phyloP scores from a whole-genome alignment of 2,329 filamentous ascomycete species.

The Furcasterigmium sp. region DNA sequence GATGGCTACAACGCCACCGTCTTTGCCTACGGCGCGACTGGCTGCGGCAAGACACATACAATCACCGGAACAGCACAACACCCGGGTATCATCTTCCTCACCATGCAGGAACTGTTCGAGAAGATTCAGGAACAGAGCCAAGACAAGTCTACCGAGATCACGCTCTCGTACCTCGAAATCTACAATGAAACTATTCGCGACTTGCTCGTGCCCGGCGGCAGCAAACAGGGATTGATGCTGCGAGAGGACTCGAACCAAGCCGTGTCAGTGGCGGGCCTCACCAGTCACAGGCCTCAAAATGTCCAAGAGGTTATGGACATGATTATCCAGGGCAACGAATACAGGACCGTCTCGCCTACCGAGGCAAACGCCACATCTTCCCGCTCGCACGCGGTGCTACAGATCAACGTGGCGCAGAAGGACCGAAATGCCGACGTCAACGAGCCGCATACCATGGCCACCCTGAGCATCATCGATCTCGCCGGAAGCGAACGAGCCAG shows the following conservation, averaged over 20 bases:
- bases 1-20: conserved; percentile 99
- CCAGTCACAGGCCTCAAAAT: conserved; percentile 84
- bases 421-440: conserved; percentile 88
- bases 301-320: conserved; percentile 99
- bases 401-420: conserved; percentile 93
- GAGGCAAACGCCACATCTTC: conserved; percentile 97
- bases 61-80: conserved; percentile 89
- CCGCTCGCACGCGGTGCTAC: conserved; percentile 91
- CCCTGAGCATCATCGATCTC: conserved; percentile 94
- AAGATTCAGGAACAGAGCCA: conserved; percentile 81
- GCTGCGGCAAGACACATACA: conserved; percentile 97
- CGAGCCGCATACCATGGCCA: conserved; percentile 97
- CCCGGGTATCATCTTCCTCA: conserved; percentile 96
- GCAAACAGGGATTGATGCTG: conserved; percentile 81
- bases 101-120: conserved; percentile 98
- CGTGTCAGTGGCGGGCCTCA: conserved; percentile 85
- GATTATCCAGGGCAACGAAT: conserved; percentile 92
- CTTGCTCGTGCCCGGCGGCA: conserved; percentile 77
- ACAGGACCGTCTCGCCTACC: conserved; percentile 91
- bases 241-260: conserved; percentile 91
- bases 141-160: conserved; percentile 85
- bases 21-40: conserved; percentile 95
- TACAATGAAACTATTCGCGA: conserved; percentile 99
- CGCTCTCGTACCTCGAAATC: conserved; percentile 93
- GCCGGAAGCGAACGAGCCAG: conserved; percentile 94